Evolutionary conservation across 805 yeast species (phyloP).

Genomic region (Pachysolen tannophilus): DNA sequence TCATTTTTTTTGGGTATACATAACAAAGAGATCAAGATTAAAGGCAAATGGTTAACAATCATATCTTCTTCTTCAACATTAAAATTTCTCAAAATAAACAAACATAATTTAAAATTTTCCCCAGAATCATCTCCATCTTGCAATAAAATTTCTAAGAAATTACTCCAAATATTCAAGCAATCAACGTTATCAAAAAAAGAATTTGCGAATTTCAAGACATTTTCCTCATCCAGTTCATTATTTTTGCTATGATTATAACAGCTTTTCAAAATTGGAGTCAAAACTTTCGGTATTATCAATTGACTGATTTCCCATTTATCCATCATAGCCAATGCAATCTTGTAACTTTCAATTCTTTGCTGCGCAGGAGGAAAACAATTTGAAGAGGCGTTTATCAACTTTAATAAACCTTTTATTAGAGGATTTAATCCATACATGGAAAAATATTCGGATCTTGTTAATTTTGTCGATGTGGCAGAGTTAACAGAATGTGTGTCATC

Average conservation of each 20-base stretch:
- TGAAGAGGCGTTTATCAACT: conserved; percentile 29
- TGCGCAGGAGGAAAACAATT: conserved; percentile 15
- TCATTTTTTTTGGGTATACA: conserved; percentile 13
- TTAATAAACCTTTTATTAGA: conserved; percentile 45
- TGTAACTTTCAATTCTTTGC: conserved; percentile 43
- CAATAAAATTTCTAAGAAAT: conserved; percentile 38
- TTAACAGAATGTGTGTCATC: neutral
- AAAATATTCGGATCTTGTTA: conserved; percentile 49
- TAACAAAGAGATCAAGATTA: conserved; percentile 46
- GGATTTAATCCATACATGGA: conserved; percentile 42
- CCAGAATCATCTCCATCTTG: too few relatives aligned
- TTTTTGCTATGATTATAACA: conserved; percentile 26
- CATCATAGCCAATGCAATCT: conserved; percentile 65
- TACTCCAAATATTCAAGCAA: conserved; percentile 69
- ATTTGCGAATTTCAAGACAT: conserved; percentile 49
- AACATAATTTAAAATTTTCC: conserved; percentile 37
- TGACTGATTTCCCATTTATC: conserved; percentile 95
- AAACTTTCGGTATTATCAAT: conserved; percentile 57
- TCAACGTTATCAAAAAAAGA: conserved; percentile 84
- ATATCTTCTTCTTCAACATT: conserved; percentile 84
- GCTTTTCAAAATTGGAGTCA: conserved; percentile 54
- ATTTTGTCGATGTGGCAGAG: neutral
- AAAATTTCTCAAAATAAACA: conserved; percentile 56
- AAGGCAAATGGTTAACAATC: conserved; percentile 67
- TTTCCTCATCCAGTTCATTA: conserved; percentile 29